These are phyloP conservation scores for Fusarium torulosum DNA, from an alignment of 2,329 filamentous ascomycete genomes.

Conservation along the genomic window DNA sequence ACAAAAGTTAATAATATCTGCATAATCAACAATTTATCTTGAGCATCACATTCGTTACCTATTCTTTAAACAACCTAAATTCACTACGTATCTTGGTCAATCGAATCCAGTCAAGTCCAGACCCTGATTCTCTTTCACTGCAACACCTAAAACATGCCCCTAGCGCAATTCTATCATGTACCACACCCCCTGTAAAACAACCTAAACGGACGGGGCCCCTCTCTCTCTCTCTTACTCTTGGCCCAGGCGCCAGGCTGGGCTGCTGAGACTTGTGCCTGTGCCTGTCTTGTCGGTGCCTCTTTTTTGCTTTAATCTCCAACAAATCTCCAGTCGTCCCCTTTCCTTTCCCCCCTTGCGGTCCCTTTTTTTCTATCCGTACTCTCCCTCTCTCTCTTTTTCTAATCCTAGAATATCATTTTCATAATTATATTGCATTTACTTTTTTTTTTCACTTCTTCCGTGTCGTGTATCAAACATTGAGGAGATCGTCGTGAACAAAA, in stretches of 20 bases:
- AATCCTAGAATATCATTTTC: constrained; percentile 6
- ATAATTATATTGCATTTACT: not conserved
- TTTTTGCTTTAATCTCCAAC: constrained; percentile 30
- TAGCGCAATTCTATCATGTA: constrained; percentile 9
- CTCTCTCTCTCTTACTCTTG: not conserved
- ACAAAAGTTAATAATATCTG: not conserved
- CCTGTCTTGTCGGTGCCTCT: constrained; percentile 19
- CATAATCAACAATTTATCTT: constrained; percentile 6
- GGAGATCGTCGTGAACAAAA: not conserved
- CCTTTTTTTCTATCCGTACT: not conserved
- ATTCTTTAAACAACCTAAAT: not conserved
- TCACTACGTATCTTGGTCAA: not conserved
- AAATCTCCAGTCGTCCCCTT: constrained; percentile 23
- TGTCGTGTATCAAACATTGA: not conserved
- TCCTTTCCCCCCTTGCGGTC: not conserved
- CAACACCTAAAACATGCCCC: constrained; percentile 3
- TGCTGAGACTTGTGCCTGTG: constrained; percentile 32
- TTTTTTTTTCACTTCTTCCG: constrained; percentile 1
- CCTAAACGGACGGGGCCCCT: constrained; percentile 3
- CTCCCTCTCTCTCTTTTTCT: not conserved
- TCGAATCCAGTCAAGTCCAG: constrained; percentile 3
- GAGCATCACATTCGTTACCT: not conserved
- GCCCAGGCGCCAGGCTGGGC: not conserved
- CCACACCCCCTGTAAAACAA: constrained; percentile 28
- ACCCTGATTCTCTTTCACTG: not conserved